Evolutionary conservation across 2,329 filamentous ascomycete species (phyloP).

Genomic region (Akanthomyces uredinophilus): DNA sequence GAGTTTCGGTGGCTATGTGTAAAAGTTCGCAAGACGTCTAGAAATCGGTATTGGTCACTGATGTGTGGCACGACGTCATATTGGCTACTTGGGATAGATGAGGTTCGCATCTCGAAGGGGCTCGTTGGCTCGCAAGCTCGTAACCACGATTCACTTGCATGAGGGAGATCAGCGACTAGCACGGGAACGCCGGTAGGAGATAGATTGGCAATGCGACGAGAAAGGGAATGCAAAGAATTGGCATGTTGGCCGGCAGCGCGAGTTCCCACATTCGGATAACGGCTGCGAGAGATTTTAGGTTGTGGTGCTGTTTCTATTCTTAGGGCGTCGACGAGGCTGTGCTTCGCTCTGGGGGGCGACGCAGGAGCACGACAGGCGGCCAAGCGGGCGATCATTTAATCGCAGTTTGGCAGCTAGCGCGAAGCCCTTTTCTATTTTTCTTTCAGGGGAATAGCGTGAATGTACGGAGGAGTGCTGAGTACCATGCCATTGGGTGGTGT

Average conservation of each 20-base stretch:
- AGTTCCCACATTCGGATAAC: conserved; percentile 9
- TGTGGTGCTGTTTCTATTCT: conserved; percentile 8
- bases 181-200: background rate
- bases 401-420: background rate
- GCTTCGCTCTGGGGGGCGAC: background rate
- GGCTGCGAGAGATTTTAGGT: conserved; percentile 1
- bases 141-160: conserved; percentile 3
- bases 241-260: background rate
- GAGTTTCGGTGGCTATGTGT: too few species aligned
- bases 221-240: background rate
- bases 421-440: background rate
- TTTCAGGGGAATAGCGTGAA: background rate
- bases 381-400: background rate
- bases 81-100: background rate
- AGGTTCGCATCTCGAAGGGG: background rate
- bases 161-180: background rate
- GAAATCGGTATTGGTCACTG: background rate
- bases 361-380: background rate
- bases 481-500: too few species aligned
- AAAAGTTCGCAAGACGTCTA: background rate
- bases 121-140: background rate
- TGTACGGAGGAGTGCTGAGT: too few species aligned
- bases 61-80: background rate
- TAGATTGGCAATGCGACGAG: background rate
- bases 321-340: conserved; percentile 1